Percentiles rank a stretch among this genome's conserved stretches.
phyloP scores from a whole-genome alignment of 441 rosid species.

The Syzygium malaccense region DNA sequence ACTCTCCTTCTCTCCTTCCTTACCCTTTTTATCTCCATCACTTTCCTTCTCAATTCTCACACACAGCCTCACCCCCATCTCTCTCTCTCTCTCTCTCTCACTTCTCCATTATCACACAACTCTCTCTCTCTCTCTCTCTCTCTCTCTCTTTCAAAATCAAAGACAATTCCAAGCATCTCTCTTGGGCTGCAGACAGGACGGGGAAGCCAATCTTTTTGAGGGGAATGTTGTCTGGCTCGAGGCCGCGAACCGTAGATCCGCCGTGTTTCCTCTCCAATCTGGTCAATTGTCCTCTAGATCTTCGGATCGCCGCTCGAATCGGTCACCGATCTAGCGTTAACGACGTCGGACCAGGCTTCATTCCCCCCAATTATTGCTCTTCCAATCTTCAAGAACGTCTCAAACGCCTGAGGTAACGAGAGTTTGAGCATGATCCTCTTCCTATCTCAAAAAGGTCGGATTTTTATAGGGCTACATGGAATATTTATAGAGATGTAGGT shows the following conservation, averaged over 20 bases:
- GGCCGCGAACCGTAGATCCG: not conserved
- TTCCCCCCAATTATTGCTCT: conserved; percentile 11
- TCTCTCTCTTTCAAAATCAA: not conserved
- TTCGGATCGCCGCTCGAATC: not conserved
- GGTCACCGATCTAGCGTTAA: not conserved
- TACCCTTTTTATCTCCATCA: conserved; percentile 7
- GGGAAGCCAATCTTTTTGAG: conserved; percentile 10
- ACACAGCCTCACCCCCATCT: not conserved
- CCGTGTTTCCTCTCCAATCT: not conserved
- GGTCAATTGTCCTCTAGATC: not conserved
- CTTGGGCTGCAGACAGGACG: not conserved
- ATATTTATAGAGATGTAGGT: not conserved
- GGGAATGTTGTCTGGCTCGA: conserved; percentile 22
- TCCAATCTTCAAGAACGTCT: not conserved
- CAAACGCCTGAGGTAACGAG: not conserved
- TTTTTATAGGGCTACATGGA: not conserved
- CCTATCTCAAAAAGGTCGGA: not conserved
- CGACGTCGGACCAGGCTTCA: conserved; percentile 18
- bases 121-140: not conserved
- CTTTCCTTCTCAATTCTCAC: not conserved
- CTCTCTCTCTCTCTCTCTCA: not conserved
- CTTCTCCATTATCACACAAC: not conserved
- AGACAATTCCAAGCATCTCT: not conserved
- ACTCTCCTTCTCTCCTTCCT: not conserved
- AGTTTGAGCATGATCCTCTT: not conserved